A percentile compares a stretch with the other conserved stretches of the same genome.
Evolutionary conservation across 192 early-diverging fungal genomes (phyloP).

Genomic region (Rhizophagus clarus): DNA sequence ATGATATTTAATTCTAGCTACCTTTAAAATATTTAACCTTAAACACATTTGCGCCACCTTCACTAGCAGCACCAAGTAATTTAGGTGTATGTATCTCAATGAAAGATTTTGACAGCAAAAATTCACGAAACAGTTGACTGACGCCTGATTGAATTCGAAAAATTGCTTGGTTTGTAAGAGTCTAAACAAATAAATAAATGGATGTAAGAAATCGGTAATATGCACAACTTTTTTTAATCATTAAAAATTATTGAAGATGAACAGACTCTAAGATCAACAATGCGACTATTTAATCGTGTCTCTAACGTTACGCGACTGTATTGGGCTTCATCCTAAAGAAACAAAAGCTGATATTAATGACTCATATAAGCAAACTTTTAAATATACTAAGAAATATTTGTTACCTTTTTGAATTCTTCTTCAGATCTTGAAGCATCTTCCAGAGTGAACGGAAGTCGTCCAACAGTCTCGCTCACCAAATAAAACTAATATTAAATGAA

Average conservation of each 20-base stretch:
- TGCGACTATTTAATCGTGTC: conserved; percentile 94
- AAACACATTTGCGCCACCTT: conserved; percentile 99
- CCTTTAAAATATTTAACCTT: conserved; percentile 95
- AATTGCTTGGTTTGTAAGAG: conserved; percentile 94
- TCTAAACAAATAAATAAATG: conserved; percentile 46
- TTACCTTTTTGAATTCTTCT: conserved; percentile 69
- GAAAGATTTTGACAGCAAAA: conserved; percentile 76
- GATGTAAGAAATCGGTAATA: not conserved
- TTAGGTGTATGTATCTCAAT: conserved; percentile 99
- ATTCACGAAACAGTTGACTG: conserved; percentile 94
- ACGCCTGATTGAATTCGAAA: conserved; percentile 97
- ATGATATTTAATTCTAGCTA: conserved; percentile 37
- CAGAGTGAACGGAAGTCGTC: conserved; percentile 85
- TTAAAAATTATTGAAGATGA: not conserved
- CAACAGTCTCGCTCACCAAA: conserved; percentile 73
- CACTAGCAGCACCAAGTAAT: conserved; percentile 87
- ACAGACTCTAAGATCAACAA: conserved; percentile 86
- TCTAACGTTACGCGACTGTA: conserved; percentile 81
- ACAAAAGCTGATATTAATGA: conserved; percentile 6
- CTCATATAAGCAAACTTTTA: not conserved
- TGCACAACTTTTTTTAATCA: not conserved
- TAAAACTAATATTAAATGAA: conserved; percentile 46
- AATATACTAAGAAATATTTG: not conserved
- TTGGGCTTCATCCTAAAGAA: conserved; percentile 52
- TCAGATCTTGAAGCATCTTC: conserved; percentile 91